Conservation (phyloP, 2,329 filamentous ascomycete genomes). For the Exophiala sp. region DNA sequence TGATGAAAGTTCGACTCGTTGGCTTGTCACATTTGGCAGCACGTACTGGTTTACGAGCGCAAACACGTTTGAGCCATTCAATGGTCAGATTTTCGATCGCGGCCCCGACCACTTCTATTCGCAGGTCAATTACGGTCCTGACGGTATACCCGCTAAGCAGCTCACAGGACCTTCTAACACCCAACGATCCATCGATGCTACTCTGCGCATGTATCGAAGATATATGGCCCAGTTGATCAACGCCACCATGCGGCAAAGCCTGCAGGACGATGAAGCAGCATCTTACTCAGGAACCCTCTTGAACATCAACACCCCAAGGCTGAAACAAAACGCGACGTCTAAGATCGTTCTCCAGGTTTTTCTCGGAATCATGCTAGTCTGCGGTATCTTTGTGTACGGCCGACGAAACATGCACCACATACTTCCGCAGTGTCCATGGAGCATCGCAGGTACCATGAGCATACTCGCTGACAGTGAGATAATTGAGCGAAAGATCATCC, state of each 20-base stretch:
- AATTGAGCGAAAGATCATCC: constrained; percentile 9
- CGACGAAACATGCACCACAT: constrained; percentile 10
- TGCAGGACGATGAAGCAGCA: not conserved
- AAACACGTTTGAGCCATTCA: not conserved
- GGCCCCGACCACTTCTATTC: constrained; percentile 4
- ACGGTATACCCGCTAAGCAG: not conserved
- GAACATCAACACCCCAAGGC: constrained; percentile 4
- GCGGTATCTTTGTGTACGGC: constrained; percentile 4
- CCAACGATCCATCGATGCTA: constrained; percentile 1
- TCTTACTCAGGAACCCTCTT: not conserved
- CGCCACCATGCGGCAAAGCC: constrained; percentile 10
- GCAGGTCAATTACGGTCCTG: not conserved
- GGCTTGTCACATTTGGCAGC: not conserved
- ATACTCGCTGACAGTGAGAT: constrained; percentile 21
- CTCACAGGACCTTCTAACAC: constrained; percentile 1
- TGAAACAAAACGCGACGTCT: constrained; percentile 13
- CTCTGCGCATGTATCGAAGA: constrained; percentile 13
- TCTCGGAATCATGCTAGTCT: constrained; percentile 12
- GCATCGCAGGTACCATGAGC: constrained; percentile 20
- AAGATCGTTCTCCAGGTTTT: constrained; percentile 19
- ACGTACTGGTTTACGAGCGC: not conserved
- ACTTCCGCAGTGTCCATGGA: constrained; percentile 15
- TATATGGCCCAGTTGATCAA: constrained; percentile 22
- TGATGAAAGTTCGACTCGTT: not conserved
- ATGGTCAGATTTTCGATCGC: too few species aligned